Base-by-base conservation (phyloP, 1,139 yeast species). In the Diutina rugosa region DNA sequence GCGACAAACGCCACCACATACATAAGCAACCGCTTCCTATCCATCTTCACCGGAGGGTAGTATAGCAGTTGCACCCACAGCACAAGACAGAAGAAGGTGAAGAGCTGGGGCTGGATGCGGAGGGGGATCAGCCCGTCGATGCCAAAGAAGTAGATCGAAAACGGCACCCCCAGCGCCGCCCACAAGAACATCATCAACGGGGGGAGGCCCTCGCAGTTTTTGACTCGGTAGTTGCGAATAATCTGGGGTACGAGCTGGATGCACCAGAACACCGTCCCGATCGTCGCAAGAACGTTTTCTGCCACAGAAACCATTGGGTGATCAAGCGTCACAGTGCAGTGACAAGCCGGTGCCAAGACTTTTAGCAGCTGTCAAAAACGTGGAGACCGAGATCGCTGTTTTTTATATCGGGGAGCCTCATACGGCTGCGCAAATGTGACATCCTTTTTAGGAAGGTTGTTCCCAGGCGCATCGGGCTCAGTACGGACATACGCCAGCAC, bases 211-310 rank as follows among this genome's bases (percentile, higher is more conserved):
- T 84, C 87, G 60, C 96, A 87, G 65, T 88, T 81, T 64, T 90
- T 90, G n/a, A 77, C 77, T 57, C 75, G 74, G 70, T 78, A 89
- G 67, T 91, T 90, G 65, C 82, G 74, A 56, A 82, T 73, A 56
- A 90, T 84, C 67, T 90, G 98, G 2, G 98, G 97, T 2, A 89
- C 76, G 61, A 90, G 73, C 69, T 91, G 97, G 61, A 90, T 72
- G 68, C 97, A 90, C 97, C 97, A 91, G 59, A 88, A 77, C 5
- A 90, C 81, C 0, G 97, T 90, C 16, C 96, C 97, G 1, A 87
- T 76, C 8, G 96, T 89, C n/a, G 89, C 97, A 59, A 90, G 76
- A 8, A 87, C 90, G 56, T 88, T 89, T 30, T 88, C 82, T 1
- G 89, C 89, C 12, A 73, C 75, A 14, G 32, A 16, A 4, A 49